Conservation (phyloP, 2,329 filamentous ascomycete species). For the Aspergillus sp. region DNA sequence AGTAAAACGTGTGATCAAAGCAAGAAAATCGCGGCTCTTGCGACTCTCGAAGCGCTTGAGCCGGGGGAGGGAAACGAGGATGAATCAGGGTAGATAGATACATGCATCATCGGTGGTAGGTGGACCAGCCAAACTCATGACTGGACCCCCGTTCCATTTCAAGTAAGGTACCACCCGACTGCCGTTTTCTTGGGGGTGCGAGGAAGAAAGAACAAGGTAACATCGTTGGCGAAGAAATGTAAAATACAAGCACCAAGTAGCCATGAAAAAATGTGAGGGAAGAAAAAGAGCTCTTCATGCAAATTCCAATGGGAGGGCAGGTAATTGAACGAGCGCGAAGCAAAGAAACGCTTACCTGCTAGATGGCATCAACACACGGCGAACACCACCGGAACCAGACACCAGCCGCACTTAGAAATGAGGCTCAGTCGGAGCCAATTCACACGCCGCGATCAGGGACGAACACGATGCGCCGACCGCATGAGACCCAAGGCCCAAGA, state of each 20-base stretch:
- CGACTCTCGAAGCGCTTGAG: background rate
- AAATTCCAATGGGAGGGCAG: background rate
- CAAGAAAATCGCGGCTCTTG: background rate
- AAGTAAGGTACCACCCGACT: background rate
- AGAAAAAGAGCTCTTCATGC: background rate
- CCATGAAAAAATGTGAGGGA: background rate
- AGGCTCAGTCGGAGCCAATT: constrained; percentile 21
- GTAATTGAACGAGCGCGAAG: background rate
- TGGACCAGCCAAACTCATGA: background rate
- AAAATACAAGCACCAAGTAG: background rate
- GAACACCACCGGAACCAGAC: constrained; percentile 4
- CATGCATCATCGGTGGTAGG: background rate
- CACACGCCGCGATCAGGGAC: constrained; percentile 13
- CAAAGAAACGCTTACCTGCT: constrained; percentile 18
- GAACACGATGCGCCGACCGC: constrained; percentile 4
- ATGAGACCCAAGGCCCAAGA: background rate
- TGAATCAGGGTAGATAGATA: background rate
- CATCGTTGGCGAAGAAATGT: background rate
- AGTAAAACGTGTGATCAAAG: background rate
- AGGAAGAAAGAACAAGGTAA: constrained; percentile 3
- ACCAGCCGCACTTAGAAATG: constrained; percentile 10
- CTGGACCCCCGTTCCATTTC: background rate
- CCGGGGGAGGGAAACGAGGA: background rate
- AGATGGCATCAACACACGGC: constrained; percentile 3
- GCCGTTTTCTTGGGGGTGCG: background rate